These are phyloP conservation scores for Fraxinus paxiana DNA, from an alignment of 305 asterid species.

Conservation along the genomic window DNA sequence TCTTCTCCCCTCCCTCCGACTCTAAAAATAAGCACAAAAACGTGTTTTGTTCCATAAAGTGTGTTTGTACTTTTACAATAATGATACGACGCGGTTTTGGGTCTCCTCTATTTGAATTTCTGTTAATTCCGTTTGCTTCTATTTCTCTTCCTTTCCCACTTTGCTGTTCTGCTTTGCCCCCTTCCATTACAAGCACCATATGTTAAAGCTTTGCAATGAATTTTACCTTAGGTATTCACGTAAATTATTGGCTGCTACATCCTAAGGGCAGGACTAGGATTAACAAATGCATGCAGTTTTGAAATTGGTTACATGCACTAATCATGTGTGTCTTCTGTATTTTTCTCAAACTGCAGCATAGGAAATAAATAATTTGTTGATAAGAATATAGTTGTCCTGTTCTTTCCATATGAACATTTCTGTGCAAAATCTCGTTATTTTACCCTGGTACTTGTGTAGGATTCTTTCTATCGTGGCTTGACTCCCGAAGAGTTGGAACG, in stretches of 20 bases:
- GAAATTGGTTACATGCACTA: neutral
- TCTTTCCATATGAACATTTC: neutral
- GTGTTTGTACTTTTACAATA: neutral
- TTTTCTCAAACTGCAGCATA: neutral
- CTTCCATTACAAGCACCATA: neutral
- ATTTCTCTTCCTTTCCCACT: neutral
- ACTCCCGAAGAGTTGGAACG: constrained; percentile 66
- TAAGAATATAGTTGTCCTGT: neutral
- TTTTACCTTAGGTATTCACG: neutral
- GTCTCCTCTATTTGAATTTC: neutral
- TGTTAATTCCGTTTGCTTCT: neutral
- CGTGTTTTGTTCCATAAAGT: neutral
- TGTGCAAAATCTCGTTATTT: neutral
- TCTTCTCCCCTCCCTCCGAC: neutral
- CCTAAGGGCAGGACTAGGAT: neutral
- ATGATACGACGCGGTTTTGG: neutral
- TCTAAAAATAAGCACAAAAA: neutral
- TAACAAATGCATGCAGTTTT: neutral
- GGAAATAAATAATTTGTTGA: neutral
- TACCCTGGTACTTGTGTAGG: constrained; percentile 44
- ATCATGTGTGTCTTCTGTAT: neutral
- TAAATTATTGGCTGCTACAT: neutral
- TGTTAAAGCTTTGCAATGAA: neutral
- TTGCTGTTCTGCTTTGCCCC: neutral
- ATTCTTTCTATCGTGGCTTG: constrained; percentile 92